Evolutionary conservation across 1,284 basidiomycete species (phyloP), one percentile per base, ranked within the genome.

Genomic region (Naganishia sp.): DNA sequence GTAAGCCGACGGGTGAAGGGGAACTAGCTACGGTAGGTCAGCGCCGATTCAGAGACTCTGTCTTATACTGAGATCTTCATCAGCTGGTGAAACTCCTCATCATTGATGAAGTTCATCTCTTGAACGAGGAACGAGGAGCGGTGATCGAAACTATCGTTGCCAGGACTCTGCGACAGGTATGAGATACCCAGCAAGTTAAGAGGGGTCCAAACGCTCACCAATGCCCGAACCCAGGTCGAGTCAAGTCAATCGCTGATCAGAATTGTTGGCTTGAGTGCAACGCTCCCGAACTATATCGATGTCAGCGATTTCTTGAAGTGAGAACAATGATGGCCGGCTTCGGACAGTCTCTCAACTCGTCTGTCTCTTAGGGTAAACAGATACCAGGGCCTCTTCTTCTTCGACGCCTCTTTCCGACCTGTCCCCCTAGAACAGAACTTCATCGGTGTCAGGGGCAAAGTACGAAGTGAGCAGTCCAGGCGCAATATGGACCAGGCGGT

Each of bases 61-160:
- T 58, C 15, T 2, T 18, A 7, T 54, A 49, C 49, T 61, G 3
- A n/a, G 42, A 15, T 32, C 3, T 3, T 45, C 28, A 7, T 17
- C 71, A 95, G 92, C 90, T 88, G 82, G 85, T 99, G 70, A 94
- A 94, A 75, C 83, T 99, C 18, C 84, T 99, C 46, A 98, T 99
- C 74, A 97, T 99, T 69, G 96, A 99, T 73, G 96, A 99, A 78
- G 92, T 99, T 0, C 96, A 99, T 81, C 82, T 99, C 32, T 84
- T 99, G 50, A 97, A 98, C 73, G 96, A 99, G 82, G 94, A 98
- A 70, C 90, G 96, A 73, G 96, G 96, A 49, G 93, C 96, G 6
- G 96, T 99, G 54, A 96, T 99, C 69, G 96, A 99, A 79, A 93
- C 94, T 0, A 99, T 99, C 72, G 94, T 99, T 5, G 96, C 96